Evolutionary conservation across 306 rosid genomes (phyloP), one percentile per base, ranked within the genome.

Genomic region (Prunus mume): DNA sequence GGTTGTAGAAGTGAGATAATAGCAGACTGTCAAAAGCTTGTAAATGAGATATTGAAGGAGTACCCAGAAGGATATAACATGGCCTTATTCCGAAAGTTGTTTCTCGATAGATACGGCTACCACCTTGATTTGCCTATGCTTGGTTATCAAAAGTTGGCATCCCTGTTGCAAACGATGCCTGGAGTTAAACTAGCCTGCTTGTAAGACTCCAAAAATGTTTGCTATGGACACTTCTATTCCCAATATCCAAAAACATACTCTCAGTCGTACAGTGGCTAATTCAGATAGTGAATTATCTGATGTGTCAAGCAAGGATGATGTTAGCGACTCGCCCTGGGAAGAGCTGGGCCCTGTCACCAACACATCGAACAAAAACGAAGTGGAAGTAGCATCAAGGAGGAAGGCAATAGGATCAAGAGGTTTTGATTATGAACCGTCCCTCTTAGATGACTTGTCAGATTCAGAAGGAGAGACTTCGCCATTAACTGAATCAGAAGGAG

Each of bases 271-370:
- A 12, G 55, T 25, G 30, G 61, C 49, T 2, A 57, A 70, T 86
- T 85, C 85, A 57, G 88, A 87, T 45, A 22, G 27, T 68, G 87
- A 80, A 49, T 76, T 76, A 57, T 88, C 86, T 76, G 89, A 83
- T 78, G 64, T 81, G 13, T 76, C 69, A 34, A 34, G 71, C 24
- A 81, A 86, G 75, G 88, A 78, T 69, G 85, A 83, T 73, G 73
- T 43, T 80, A 47, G 12, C 0, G 92, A 83, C 45, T 80, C 87
- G 15, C 73, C 24, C 1, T 89, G 91, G 97, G 96, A 89, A 41
- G 99, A 92, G 82, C 82, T 90, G 30, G 97, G 97, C 66, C 97
- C 92, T 19, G 50, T 87, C 61, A 72, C 88, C 65, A 67, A 22
- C 60, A 19, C 65, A 56, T 58, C 51, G 32, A 18, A 68, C 50